Evolutionary conservation across 148 eudicot species (phyloP).

Genomic region (Diospyros lotus): DNA sequence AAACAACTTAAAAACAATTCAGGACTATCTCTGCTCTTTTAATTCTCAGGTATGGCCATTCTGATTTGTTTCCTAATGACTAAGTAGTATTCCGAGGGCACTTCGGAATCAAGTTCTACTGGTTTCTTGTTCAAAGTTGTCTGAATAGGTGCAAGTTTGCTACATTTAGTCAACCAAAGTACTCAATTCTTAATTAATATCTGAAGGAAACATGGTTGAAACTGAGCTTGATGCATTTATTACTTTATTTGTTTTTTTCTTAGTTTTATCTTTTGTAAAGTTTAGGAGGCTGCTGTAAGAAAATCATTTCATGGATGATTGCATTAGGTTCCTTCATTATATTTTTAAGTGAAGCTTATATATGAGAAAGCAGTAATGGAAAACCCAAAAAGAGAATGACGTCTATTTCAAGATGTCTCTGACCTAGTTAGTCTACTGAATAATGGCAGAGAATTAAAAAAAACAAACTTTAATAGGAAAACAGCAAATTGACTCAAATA

Average conservation of each 20-base stretch:
- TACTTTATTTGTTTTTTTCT: not conserved
- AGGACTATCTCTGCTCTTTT: constrained; percentile 88
- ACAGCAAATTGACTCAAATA: not conserved
- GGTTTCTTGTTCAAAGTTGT: not conserved
- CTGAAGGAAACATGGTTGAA: not conserved
- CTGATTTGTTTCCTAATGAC: not conserved
- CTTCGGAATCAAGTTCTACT: not conserved
- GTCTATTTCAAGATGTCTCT: not conserved
- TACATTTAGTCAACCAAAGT: not conserved
- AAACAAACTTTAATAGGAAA: not conserved
- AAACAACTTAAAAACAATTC: constrained; percentile 77
- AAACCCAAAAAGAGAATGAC: not conserved
- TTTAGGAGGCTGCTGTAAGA: not conserved
- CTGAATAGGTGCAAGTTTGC: not conserved
- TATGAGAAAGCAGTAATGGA: not conserved
- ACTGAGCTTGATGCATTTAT: not conserved
- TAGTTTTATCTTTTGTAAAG: not conserved
- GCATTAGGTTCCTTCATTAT: not conserved
- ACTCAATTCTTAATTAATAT: not conserved
- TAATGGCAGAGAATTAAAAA: too few species aligned
- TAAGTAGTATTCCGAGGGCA: not conserved
- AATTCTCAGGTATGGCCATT: constrained; percentile 66
- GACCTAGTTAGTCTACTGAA: not conserved
- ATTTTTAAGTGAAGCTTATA: not conserved
- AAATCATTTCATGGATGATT: constrained; percentile 3